These are phyloP conservation scores for Cladosporium colombiae DNA, from an alignment of 2,329 filamentous ascomycete species.

Conservation along the genomic window DNA sequence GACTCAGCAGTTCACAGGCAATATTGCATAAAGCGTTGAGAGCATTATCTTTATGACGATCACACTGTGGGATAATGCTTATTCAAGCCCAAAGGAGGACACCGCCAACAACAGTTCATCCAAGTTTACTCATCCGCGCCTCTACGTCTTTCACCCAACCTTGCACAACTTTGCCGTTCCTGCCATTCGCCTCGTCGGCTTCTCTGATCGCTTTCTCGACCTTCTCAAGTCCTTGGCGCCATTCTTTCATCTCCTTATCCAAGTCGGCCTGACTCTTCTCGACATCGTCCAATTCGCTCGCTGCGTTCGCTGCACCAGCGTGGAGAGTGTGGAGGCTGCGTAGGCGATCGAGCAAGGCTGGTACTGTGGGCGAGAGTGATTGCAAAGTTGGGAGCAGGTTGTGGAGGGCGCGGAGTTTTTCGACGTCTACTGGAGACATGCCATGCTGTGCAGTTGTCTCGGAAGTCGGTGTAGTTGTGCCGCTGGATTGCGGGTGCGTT, in stretches of 20 bases:
- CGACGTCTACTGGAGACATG: conserved; percentile 64
- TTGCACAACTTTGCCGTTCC: conserved; percentile 82
- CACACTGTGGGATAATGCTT: conserved; percentile 13
- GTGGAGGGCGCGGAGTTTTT: conserved; percentile 91
- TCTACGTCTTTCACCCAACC: conserved; percentile 88
- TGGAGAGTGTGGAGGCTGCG: conserved; percentile 83
- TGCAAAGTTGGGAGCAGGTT: conserved; percentile 86
- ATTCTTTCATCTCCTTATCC: conserved; percentile 79
- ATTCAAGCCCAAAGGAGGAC: neutral
- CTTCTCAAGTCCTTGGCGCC: conserved; percentile 77
- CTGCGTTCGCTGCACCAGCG: conserved; percentile 79
- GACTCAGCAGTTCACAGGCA: neutral
- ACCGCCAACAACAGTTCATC: neutral
- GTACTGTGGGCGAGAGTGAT: conserved; percentile 78
- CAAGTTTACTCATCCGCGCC: conserved; percentile 37
- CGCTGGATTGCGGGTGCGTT: conserved; percentile 37
- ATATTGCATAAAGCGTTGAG: neutral
- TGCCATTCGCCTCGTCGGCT: conserved; percentile 68
- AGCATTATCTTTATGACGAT: neutral
- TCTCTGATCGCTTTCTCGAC: conserved; percentile 74
- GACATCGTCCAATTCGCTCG: conserved; percentile 72
- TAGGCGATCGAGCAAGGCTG: conserved; percentile 80
- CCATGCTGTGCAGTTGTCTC: conserved; percentile 19
- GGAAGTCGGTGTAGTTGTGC: neutral
- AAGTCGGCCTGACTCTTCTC: conserved; percentile 81